phyloP scores from a whole-genome alignment of 2,329 filamentous ascomycete species.

The Paraphoma chrysanthemicola region DNA sequence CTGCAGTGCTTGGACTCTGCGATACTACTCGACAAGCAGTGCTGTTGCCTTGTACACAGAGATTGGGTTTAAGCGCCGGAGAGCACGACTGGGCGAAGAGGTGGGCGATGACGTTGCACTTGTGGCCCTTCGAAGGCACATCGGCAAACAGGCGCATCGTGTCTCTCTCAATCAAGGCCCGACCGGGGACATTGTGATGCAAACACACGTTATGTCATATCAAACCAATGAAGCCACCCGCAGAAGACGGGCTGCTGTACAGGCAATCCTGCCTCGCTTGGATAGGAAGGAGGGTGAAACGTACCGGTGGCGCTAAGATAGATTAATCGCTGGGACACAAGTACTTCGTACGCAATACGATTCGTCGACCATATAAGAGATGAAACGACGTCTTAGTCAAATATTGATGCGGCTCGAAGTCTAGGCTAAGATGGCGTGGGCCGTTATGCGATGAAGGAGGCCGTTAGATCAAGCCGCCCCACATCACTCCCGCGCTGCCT shows the following conservation, averaged over 20 bases:
- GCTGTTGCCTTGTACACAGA: no score
- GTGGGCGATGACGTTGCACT: no score
- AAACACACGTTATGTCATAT: slow-evolving; percentile 2
- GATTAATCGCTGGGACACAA: slow-evolving; percentile 14
- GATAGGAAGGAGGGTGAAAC: slow-evolving; percentile 21
- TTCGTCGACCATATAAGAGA: slow-evolving; percentile 13
- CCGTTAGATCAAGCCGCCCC: slow-evolving; percentile 3
- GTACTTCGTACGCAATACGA: slow-evolving; percentile 5
- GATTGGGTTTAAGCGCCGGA: no score
- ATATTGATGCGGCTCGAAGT: no score
- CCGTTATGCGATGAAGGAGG: slow-evolving; percentile 2
- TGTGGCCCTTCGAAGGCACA: no score
- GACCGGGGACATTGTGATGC: no score
- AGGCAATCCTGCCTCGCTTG: slow-evolving; percentile 7
- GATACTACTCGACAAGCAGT: background rate
- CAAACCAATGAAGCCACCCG: slow-evolving; percentile 3
- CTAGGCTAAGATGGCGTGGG: background rate
- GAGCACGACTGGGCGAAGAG: no score
- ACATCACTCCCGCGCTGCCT: slow-evolving; percentile 6
- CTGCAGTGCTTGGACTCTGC: background rate
- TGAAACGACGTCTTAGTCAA: slow-evolving; percentile 8
- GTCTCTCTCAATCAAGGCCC: no score
- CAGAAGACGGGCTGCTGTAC: background rate
- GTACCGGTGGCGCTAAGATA: slow-evolving; percentile 18
- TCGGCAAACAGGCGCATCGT: no score